These are phyloP conservation scores for Marsdenia floribunda DNA, from an alignment of 257 asterid species.

Conservation along the genomic window DNA sequence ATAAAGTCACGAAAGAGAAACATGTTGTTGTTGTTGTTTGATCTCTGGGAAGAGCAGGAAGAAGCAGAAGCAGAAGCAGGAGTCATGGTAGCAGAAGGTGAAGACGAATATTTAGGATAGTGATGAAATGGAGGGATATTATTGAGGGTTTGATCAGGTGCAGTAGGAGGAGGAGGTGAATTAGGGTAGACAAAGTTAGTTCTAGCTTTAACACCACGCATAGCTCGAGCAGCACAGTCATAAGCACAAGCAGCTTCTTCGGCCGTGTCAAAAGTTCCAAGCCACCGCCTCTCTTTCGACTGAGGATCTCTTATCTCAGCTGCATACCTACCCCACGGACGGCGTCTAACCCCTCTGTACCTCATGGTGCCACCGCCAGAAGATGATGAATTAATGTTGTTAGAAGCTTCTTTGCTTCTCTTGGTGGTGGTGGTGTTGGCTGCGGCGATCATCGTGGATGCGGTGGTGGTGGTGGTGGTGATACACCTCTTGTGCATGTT, in stretches of 20 bases:
- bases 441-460: neutral
- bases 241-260: conserved; percentile 96
- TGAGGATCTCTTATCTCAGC: conserved; percentile 92
- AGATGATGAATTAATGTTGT: neutral
- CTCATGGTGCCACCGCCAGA: conserved; percentile 32
- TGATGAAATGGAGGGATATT: conserved; percentile 25
- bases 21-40: conserved; percentile 31
- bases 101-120: conserved; percentile 32
- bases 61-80: neutral
- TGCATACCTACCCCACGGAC: conserved; percentile 97
- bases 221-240: conserved; percentile 89
- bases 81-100: conserved; percentile 5
- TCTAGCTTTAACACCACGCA: conserved; percentile 84
- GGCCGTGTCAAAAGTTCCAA: conserved; percentile 88
- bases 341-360: conserved; percentile 91
- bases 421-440: conserved; percentile 30
- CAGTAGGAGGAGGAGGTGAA: conserved; percentile 18
- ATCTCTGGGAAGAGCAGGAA: neutral
- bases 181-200: conserved; percentile 79
- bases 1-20: conserved; percentile 39
- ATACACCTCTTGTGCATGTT: conserved; percentile 36
- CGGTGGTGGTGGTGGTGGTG: conserved; percentile 10
- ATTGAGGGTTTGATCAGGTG: conserved; percentile 16
- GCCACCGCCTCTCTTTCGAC: conserved; percentile 86
- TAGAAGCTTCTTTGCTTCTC: conserved; percentile 34